Conservation (phyloP, 805 yeast genomes). For the Wickerhamiella qilinensis region DNA sequence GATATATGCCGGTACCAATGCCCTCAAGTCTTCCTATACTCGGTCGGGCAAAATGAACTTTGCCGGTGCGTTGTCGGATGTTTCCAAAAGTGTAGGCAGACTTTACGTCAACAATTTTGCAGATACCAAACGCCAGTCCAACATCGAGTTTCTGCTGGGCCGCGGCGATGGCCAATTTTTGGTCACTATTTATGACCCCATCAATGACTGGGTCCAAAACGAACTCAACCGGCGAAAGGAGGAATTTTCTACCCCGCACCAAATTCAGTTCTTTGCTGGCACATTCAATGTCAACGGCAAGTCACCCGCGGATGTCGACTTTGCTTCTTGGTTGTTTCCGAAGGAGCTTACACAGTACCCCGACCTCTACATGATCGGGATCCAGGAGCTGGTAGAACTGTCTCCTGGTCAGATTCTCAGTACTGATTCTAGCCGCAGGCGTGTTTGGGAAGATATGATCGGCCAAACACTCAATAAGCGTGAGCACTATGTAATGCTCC, state of each 20-base stretch:
- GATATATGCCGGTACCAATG: slow-evolving; percentile 95
- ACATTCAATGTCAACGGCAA: slow-evolving; percentile 81
- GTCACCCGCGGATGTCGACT: slow-evolving; percentile 32
- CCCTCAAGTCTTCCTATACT: slow-evolving; percentile 84
- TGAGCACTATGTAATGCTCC: slow-evolving; percentile 45
- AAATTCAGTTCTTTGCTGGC: slow-evolving; percentile 57
- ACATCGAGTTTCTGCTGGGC: slow-evolving; percentile 76
- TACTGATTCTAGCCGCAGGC: slow-evolving; percentile 65
- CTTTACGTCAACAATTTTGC: slow-evolving; percentile 92
- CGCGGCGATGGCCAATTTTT: slow-evolving; percentile 52
- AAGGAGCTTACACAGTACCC: slow-evolving; percentile 29
- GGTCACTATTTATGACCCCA: slow-evolving; percentile 74
- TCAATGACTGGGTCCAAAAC: slow-evolving; percentile 64
- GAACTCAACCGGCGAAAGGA: slow-evolving; percentile 34
- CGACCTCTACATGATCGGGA: slow-evolving; percentile 74
- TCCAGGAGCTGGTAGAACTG: slow-evolving; percentile 87
- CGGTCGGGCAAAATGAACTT: slow-evolving; percentile 91
- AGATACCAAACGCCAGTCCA: slow-evolving; percentile 79
- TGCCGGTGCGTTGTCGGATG: slow-evolving; percentile 95
- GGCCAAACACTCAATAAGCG: slow-evolving; percentile 42
- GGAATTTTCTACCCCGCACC: slow-evolving; percentile 43
- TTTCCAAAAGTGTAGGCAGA: slow-evolving; percentile 86
- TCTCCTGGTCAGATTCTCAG: slow-evolving; percentile 81
- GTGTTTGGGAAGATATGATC: slow-evolving; percentile 63
- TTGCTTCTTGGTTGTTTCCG: slow-evolving; percentile 74